These are phyloP conservation scores for Suillus occidentalis DNA, from an alignment of 768 basidiomycete genomes.

Conservation along the genomic window DNA sequence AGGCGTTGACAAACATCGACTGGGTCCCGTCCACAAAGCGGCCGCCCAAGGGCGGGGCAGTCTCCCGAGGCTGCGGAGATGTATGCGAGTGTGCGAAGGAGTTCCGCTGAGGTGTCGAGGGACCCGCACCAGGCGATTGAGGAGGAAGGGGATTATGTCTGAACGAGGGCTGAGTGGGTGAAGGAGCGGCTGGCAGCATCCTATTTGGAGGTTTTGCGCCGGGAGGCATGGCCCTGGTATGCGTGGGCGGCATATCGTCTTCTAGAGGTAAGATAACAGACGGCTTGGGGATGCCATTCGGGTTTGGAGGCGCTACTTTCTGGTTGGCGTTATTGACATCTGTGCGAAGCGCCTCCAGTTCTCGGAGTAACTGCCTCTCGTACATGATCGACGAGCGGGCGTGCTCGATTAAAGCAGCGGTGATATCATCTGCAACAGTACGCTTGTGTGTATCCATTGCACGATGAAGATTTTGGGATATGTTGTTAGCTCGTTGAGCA, in stretches of 20 bases:
- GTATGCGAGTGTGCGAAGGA: conserved; percentile 28
- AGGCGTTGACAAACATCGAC: conserved; percentile 73
- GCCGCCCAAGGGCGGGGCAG: conserved; percentile 59
- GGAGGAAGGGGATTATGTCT: conserved; percentile 36
- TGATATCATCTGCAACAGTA: conserved; percentile 89
- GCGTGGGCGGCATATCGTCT: conserved; percentile 45
- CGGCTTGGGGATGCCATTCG: conserved; percentile 60
- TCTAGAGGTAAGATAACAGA: conserved; percentile 62
- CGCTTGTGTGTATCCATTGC: conserved; percentile 84
- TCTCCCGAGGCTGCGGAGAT: conserved; percentile 19
- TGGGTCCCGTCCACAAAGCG: conserved; percentile 73
- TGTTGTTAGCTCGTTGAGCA: conserved; percentile 83
- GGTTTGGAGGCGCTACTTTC: conserved; percentile 47
- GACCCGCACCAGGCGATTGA: conserved; percentile 56
- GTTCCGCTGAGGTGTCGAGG: conserved; percentile 39
- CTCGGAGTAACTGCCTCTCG: conserved; percentile 83
- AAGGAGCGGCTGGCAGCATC: conserved; percentile 19
- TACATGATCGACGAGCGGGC: conserved; percentile 90
- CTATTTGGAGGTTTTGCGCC: conserved; percentile 20
- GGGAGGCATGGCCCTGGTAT: conserved; percentile 19
- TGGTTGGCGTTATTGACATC: conserved; percentile 73
- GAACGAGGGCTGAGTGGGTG: conserved; percentile 22
- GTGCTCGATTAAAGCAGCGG: conserved; percentile 88
- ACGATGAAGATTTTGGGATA: conserved; percentile 89
- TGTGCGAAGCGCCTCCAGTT: conserved; percentile 79